A percentile compares a stretch with the other conserved stretches of the same genome.
These are phyloP conservation scores for Acacia crassicarpa DNA, from an alignment of 306 rosid species.

Conservation along the genomic window DNA sequence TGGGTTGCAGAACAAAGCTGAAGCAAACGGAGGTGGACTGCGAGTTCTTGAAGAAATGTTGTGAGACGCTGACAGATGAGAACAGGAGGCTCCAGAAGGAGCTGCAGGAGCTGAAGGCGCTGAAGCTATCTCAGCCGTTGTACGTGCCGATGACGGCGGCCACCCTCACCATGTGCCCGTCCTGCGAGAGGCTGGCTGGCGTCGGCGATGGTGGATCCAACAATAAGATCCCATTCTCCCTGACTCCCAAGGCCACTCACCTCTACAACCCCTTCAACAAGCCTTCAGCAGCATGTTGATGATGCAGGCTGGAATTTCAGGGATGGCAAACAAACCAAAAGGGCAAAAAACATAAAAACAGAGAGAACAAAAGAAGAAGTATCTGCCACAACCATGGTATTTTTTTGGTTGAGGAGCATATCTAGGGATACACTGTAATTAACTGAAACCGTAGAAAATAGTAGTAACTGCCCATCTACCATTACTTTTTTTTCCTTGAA, in stretches of 20 bases:
- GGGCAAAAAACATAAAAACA: not conserved
- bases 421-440: slow-evolving; percentile 53
- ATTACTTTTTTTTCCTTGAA: slow-evolving; percentile 13
- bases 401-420: slow-evolving; percentile 66
- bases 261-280: slow-evolving; percentile 79
- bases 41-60: slow-evolving; percentile 89
- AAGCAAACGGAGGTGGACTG: slow-evolving; percentile 96
- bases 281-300: slow-evolving; percentile 91
- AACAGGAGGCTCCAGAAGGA: slow-evolving; percentile 85
- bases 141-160: slow-evolving; percentile 97
- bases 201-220: slow-evolving; percentile 27
- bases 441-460: slow-evolving; percentile 53
- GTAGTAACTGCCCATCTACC: slow-evolving; percentile 46
- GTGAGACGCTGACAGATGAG: slow-evolving; percentile 87
- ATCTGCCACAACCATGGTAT: slow-evolving; percentile 53
- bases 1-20: slow-evolving; percentile 74
- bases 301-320: not conserved
- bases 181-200: slow-evolving; percentile 71
- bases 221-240: slow-evolving; percentile 61
- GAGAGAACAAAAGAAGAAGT: not conserved
- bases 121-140: slow-evolving; percentile 66
- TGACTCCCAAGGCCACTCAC: slow-evolving; percentile 58
- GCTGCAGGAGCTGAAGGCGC: slow-evolving; percentile 77
- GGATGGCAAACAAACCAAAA: not conserved
- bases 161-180: slow-evolving; percentile 86